Conservation (phyloP, 2,329 filamentous ascomycete genomes). For the Trichoderma aggressivum region DNA sequence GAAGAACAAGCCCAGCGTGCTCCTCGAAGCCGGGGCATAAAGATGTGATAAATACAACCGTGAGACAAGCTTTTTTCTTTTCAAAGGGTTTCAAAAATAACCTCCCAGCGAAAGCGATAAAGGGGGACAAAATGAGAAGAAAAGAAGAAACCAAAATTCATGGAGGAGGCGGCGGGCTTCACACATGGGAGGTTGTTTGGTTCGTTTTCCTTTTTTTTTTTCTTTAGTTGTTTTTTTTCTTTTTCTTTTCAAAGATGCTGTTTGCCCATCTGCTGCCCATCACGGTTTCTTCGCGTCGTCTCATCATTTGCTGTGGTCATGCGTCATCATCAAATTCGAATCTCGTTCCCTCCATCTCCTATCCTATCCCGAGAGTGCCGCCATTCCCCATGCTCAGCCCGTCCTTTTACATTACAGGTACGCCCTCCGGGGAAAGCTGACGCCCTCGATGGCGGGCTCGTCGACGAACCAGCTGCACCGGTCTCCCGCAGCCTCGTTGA, state of each 20-base stretch:
- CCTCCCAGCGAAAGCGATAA: not conserved
- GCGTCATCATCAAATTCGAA: conserved; percentile 5
- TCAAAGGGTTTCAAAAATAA: not conserved
- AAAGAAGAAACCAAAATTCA: not conserved
- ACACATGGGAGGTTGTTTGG: not conserved
- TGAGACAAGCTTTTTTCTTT: not conserved
- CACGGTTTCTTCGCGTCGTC: not conserved
- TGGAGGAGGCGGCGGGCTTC: not conserved
- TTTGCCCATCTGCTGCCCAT: not conserved
- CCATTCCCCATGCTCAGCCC: not conserved
- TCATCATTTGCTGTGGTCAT: conserved; percentile 3
- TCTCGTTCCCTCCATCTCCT: not conserved
- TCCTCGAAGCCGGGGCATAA: not conserved
- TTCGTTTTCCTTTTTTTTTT: not conserved
- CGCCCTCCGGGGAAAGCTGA: conserved; percentile 74
- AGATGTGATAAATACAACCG: not conserved
- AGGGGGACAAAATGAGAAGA: not conserved
- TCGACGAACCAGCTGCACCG: conserved; percentile 96
- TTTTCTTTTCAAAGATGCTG: not conserved
- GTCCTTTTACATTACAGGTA: conserved; percentile 46
- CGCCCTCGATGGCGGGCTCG: conserved; percentile 76
- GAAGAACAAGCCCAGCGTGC: not conserved
- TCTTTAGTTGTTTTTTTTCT: not conserved
- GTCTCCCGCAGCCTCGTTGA: conserved; percentile 81
- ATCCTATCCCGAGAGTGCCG: not conserved